Base-by-base conservation (phyloP, 2,329 filamentous ascomycete species). In the Daldinia sp. region DNA sequence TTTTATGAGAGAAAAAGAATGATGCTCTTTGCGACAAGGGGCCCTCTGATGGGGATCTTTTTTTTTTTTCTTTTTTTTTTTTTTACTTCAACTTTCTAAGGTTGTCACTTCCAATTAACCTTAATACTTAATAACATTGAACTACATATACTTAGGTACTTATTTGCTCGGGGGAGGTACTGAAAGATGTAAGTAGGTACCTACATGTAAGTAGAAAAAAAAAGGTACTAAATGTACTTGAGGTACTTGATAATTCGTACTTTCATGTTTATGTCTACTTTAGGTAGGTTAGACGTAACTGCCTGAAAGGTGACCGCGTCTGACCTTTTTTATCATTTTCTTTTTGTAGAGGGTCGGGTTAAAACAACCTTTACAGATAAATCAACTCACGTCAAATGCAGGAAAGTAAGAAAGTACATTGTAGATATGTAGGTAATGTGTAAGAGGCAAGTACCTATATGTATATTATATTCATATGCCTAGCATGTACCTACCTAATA, bases 241-340 rank as follows among this genome's bases (percentile, higher is more conserved):
- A 39, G 43, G 34, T 59, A 51, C 34, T 43, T 51, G 9, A 15
- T 39, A 58, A n/a, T 56, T 56, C 29, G 9, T 57, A 35, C 25
- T 30, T 32, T 50, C n/a, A n/a, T n/a, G n/a, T n/a, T 58, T 35
- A 58, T 64, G 51, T 45, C 57, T 67, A 32, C 34, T 48, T 64
- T 64, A 61, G 57, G 64, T 64, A 67, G 61, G 61, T 61, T 61
- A 58, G 57, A 66, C 32, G 57, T 61, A 67, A 62, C 64, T 67
- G 58, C 64, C 64, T 51, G 58, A 67, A 67, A 39, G 58, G 64
- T 61, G 58, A 56, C 64, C 43, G 60, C 47, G 55, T 67, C 41
- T 62, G 58, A 67, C 47, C 30, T 52, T 35, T 53, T 49, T 47
- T 39, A 8, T 15, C 4, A 10, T 45, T 27, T 53, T 52, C 35